These are phyloP conservation scores for Colletotrichum orbiculare DNA, from an alignment of 2,329 filamentous ascomycete genomes.

Conservation along the genomic window DNA sequence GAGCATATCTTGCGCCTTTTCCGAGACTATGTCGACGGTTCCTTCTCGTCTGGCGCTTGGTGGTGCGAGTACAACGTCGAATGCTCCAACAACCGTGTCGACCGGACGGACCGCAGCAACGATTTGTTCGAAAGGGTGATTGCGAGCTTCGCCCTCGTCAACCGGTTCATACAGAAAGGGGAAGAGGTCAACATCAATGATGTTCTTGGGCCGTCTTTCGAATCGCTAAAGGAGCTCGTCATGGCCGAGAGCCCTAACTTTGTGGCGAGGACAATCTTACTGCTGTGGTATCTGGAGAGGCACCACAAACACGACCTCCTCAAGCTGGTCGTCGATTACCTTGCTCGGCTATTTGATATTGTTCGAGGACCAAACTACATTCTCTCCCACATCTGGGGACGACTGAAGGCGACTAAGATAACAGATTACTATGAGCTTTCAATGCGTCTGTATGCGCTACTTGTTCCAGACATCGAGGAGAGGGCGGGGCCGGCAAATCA, in stretches of 20 bases:
- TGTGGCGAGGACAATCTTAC: slow-evolving; percentile 46
- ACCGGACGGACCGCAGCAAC: slow-evolving; percentile 44
- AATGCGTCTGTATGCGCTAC: slow-evolving; percentile 44
- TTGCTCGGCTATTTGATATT: slow-evolving; percentile 44
- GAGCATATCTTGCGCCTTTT: slow-evolving; percentile 45
- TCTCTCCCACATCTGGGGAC: slow-evolving; percentile 46
- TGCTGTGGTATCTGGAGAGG: slow-evolving; percentile 49
- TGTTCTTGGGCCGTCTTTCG: slow-evolving; percentile 48
- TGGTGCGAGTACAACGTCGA: slow-evolving; percentile 45
- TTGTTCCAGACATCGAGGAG: slow-evolving; percentile 46
- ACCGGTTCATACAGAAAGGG: slow-evolving; percentile 46
- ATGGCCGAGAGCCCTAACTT: slow-evolving; percentile 48
- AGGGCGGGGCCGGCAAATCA: slow-evolving; percentile 46
- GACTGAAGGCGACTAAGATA: slow-evolving; percentile 45
- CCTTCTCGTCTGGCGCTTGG: slow-evolving; percentile 44
- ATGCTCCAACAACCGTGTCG: slow-evolving; percentile 40
- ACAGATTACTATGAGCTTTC: slow-evolving; percentile 48
- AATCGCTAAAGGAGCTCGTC: slow-evolving; percentile 48
- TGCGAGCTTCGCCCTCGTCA: slow-evolving; percentile 47
- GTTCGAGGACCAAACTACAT: slow-evolving; percentile 45
- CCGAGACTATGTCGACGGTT: slow-evolving; percentile 44
- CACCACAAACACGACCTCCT: slow-evolving; percentile 48
- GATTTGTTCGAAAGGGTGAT: slow-evolving; percentile 50
- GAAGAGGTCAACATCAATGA: slow-evolving; percentile 46
- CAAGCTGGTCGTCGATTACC: slow-evolving; percentile 46